Conservation (phyloP, 163 green algal genomes). For the Picocystis sp. region DNA sequence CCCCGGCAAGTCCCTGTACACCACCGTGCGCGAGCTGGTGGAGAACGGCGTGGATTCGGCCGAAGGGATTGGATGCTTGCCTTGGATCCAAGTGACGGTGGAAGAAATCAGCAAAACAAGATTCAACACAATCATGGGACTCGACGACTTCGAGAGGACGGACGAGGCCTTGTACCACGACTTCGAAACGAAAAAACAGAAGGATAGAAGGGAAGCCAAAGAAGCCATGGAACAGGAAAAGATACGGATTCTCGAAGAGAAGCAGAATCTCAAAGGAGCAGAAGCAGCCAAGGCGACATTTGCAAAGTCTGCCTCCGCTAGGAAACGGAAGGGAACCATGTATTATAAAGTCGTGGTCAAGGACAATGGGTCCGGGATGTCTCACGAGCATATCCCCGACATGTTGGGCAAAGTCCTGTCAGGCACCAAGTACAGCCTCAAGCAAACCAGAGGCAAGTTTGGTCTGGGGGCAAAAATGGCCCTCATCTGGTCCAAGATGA, state of each 20-base stretch:
- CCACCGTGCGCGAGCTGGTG: constrained; percentile 77
- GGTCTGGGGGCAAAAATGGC: constrained; percentile 96
- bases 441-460: constrained; percentile 89
- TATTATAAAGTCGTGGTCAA: constrained; percentile 9
- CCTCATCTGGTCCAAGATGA: constrained; percentile 95
- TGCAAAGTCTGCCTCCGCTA: not conserved
- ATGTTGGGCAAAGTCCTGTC: constrained; percentile 60
- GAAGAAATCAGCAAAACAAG: constrained; percentile 70
- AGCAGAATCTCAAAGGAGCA: constrained; percentile 36
- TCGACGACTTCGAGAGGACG: constrained; percentile 54
- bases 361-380: constrained; percentile 90
- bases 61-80: constrained; percentile 58
- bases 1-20: constrained; percentile 91
- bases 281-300: constrained; percentile 21
- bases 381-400: constrained; percentile 80
- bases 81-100: constrained; percentile 65
- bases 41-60: constrained; percentile 78
- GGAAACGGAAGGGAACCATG: not conserved
- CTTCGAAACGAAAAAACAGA: constrained; percentile 59
- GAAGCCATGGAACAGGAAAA: constrained; percentile 52
- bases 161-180: constrained; percentile 85
- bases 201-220: constrained; percentile 59
- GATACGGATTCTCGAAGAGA: constrained; percentile 42
- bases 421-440: constrained; percentile 89
- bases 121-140: constrained; percentile 65